Evolutionary conservation across 768 basidiomycete genomes (phyloP).

Genomic region (Mycena rosella): DNA sequence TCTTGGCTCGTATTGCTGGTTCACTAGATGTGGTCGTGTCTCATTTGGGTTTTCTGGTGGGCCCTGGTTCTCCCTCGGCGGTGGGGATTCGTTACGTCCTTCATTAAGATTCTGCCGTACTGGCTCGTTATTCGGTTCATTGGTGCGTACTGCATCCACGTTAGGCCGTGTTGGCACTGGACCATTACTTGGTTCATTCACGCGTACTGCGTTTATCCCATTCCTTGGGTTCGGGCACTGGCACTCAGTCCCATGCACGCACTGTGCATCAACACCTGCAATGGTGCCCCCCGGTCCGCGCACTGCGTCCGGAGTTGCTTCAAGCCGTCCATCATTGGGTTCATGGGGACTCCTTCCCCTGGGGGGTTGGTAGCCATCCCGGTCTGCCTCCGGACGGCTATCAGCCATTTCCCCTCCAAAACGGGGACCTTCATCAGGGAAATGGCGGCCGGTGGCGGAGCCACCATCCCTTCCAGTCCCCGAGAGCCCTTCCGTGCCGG

Average conservation of each 20-base stretch:
- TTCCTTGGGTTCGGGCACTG: not conserved
- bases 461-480: not conserved
- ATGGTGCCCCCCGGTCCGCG: slow-evolving; percentile 10
- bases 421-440: not conserved
- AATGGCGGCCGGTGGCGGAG: slow-evolving; percentile 3
- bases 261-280: not conserved
- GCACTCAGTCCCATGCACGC: not conserved
- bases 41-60: too few species aligned
- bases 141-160: too few species aligned
- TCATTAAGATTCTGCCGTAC: too few species aligned
- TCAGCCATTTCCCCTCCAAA: slow-evolving; percentile 9
- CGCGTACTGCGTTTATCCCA: too few species aligned
- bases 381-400: slow-evolving; percentile 6
- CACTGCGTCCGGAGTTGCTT: slow-evolving; percentile 10
- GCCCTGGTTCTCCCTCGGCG: too few species aligned
- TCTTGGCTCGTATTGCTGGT: too few species aligned
- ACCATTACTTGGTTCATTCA: too few species aligned
- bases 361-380: slow-evolving; percentile 6
- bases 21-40: too few species aligned
- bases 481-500: not conserved
- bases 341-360: not conserved
- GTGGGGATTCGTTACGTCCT: too few species aligned
- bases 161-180: too few species aligned
- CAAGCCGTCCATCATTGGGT: slow-evolving; percentile 2
- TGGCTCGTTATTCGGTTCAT: too few species aligned